Base-by-base conservation (phyloP, 1,139 yeast species). In the Geotrichum siamense region DNA sequence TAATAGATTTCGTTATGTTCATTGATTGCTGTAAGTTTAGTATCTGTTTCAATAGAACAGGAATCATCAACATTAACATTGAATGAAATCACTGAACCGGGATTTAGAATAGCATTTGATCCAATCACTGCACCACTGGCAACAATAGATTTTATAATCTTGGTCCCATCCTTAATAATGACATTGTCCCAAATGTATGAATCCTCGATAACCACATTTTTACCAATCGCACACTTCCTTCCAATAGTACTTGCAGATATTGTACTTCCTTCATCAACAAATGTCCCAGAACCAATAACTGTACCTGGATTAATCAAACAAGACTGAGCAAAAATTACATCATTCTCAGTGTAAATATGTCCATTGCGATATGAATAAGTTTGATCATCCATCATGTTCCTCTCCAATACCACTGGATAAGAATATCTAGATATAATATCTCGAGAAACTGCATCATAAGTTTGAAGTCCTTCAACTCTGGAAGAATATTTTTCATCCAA, bases 401-500 rank as follows among this genome's bases (percentile, higher is more conserved):
- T 71, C 53, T 91, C 97, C 1, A 96, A 93, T 8, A 82, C 86
- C 46, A 89, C 70, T 17, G 99, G 99, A 59, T 86, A 91, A 48
- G 91, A 75, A 83, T 94, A 89, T 59, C 98, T 77, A 21, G 89
- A 87, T 47, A 91, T 69, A 30, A 89, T 76, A 61, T 91, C 97
- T 61, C 84, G 91, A n/a, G 93, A 76, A 15, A 91, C 78, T 5
- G 95, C 91, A 60, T 83, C 89, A 61, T 87, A 93, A 1, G 97
- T 85, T 56, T 84, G 86, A 79, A 93, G 81, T 60, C 91, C 82
- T 58, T 89, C 94, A 6, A 87, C 97, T 62, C 99, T 76, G 1
- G 95, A 93, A 19, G 96, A 95, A 60, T 87, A 89, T 48, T 82
- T 78, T 44, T 79, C 80, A 47, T 76, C 76, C 53, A 77, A 69